phyloP scores from a whole-genome alignment of 2,329 filamentous ascomycete genomes.

The Hypoxylon sp. region DNA sequence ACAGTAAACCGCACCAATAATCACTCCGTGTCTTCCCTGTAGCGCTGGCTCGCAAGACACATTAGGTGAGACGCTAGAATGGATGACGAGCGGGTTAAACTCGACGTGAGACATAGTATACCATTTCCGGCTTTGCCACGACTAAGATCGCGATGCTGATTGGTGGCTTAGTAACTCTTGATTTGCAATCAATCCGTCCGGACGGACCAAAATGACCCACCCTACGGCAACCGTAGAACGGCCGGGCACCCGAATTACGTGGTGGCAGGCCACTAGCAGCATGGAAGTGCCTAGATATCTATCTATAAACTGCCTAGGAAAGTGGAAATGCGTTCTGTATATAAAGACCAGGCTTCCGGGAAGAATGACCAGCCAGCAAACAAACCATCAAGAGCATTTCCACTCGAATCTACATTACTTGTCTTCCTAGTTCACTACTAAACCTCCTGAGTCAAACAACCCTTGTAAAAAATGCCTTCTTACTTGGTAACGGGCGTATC shows the following conservation, averaged over 20 bases:
- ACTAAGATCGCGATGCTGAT: background rate
- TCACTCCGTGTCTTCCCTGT: background rate
- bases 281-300: background rate
- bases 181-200: conserved; percentile 25
- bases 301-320: background rate
- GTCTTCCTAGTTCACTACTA: background rate
- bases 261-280: background rate
- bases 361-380: background rate
- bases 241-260: background rate
- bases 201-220: conserved; percentile 26
- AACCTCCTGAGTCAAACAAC: background rate
- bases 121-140: background rate
- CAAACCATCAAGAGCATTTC: background rate
- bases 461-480: conserved; percentile 29
- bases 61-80: background rate
- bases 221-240: background rate
- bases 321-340: background rate
- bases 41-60: background rate
- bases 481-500: conserved; percentile 34
- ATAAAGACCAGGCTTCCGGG: background rate
- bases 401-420: background rate
- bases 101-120: background rate
- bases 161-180: conserved; percentile 20
- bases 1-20: background rate
- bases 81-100: background rate